phyloP scores from a whole-genome alignment of 495 filamentous ascomycete genomes.

The Haplographium delicatum region DNA sequence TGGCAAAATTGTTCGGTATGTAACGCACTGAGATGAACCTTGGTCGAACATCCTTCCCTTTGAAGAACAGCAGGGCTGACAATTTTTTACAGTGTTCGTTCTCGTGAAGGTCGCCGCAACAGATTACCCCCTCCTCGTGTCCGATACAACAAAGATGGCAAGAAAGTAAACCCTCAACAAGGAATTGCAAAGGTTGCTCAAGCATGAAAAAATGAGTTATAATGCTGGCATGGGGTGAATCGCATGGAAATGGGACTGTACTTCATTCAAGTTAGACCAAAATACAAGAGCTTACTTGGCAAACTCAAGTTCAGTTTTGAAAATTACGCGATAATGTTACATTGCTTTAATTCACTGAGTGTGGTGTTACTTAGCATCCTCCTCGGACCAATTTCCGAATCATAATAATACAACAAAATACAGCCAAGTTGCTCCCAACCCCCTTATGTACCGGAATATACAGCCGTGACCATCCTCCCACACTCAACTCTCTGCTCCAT shows the following conservation, averaged over 20 bases:
- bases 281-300: conserved; percentile 11
- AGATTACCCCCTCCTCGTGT: conserved; percentile 94
- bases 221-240: conserved; percentile 21
- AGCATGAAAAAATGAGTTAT: no score
- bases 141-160: conserved; percentile 99
- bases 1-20: conserved; percentile 99
- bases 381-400: no score
- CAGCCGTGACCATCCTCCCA: conserved; percentile 75
- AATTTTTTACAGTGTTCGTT: conserved; percentile 75
- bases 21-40: conserved; percentile 55
- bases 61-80: conserved; percentile 24
- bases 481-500: conserved; percentile 89
- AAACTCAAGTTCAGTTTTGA: not conserved
- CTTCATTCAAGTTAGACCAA: conserved; percentile 18
- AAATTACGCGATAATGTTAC: no score
- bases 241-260: conserved; percentile 20
- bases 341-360: no score
- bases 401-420: conserved; percentile 12
- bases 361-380: conserved; percentile 2
- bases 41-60: conserved; percentile 43
- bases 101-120: conserved; percentile 95
- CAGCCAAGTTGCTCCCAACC: not conserved
- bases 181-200: conserved; percentile 60
- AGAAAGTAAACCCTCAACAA: conserved; percentile 96
- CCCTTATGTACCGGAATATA: conserved; percentile 53